Percentiles rank a stretch among this genome's conserved stretches.
Evolutionary conservation across 2,329 filamentous ascomycete genomes (phyloP).

Genomic region (Ceratocystis diversiconidia): DNA sequence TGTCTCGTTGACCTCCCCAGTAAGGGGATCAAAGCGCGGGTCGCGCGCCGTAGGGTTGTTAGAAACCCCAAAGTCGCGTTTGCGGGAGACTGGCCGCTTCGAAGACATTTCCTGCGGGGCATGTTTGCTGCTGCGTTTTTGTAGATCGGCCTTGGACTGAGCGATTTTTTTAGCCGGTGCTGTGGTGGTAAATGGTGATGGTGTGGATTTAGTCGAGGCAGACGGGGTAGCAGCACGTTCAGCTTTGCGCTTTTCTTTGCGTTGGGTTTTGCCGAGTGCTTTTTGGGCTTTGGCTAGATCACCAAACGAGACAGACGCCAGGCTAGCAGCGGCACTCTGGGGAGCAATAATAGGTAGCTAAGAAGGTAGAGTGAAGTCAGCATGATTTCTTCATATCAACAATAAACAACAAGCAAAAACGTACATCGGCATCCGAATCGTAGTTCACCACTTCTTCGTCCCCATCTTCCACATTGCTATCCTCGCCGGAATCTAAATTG

Average conservation of each 20-base stretch:
- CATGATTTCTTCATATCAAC: not conserved
- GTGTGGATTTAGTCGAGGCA: conserved; percentile 19
- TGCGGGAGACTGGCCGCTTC: conserved; percentile 70
- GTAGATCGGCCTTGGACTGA: conserved; percentile 22
- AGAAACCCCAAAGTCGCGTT: conserved; percentile 47
- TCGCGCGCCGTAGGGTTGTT: conserved; percentile 54
- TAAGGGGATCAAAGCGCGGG: conserved; percentile 68
- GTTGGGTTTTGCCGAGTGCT: conserved; percentile 32
- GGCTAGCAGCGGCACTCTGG: conserved; percentile 22
- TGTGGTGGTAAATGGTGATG: conserved; percentile 19
- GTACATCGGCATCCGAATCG: conserved; percentile 17
- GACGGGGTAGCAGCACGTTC: conserved; percentile 6
- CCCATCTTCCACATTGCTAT: conserved; percentile 24
- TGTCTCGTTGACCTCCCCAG: conserved; percentile 38
- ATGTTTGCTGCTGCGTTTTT: conserved; percentile 50
- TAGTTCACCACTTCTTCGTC: conserved; percentile 21
- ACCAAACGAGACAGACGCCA: conserved; percentile 64
- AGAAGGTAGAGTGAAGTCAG: not conserved
- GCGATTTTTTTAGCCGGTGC: conserved; percentile 28
- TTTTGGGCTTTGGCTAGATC: conserved; percentile 79
- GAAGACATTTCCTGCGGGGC: conserved; percentile 72
- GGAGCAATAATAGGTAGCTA: conserved; percentile 3
- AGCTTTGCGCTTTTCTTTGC: conserved; percentile 22
- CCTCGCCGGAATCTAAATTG: conserved; percentile 23
- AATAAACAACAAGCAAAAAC: not conserved